Base-by-base conservation (phyloP, 495 filamentous ascomycete species). In the Neurospora sp. region DNA sequence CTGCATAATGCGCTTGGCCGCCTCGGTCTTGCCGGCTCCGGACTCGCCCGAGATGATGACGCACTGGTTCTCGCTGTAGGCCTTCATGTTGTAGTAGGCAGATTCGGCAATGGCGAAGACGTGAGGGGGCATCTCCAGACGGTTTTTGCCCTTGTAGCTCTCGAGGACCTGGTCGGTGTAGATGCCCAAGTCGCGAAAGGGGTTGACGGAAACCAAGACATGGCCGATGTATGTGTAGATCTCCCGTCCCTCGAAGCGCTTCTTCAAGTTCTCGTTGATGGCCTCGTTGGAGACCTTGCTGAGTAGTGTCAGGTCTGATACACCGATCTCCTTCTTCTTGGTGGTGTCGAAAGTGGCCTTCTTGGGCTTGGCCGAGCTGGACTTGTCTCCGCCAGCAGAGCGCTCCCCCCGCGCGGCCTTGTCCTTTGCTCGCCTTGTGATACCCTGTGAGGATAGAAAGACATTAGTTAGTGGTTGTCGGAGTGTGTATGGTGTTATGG, bases 201-300 rank as follows among this genome's bases (percentile, higher is more conserved):
- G 96, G 84, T 99, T 99, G 83, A 99, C 96, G 38, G 96, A 98
- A 76, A 99, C 96, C 87, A 99, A 82, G 82, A 99, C 96, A 93
- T 98, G 95, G 83, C 96, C 96, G 79, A 99, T 99, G 85, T 99
- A 99, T 72, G 96, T 99, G 85, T 99, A 99, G 81, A 99, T 99
- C 84, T 98, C 94, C 75, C 85, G 90, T 86, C 94, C 93, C 78
- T 98, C 92, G 81, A 99, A 99, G 48, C 96, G 91, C 82, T 97
- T 93, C 85, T 97, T 96, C 82, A 99, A 79, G 82, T 99, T 99
- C 72, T 98, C 95, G 83, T 99, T 99, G 85, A 99, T 99, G 20
- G 94, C 94, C 81, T 99, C 96, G 80, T 98, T 97, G 74, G 94
- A 96, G 74, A 99, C 96, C 84, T 98, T 98, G 84, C 93, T 97